These are phyloP conservation scores for Xylaria nigripes DNA, from an alignment of 495 filamentous ascomycete genomes.

Conservation along the genomic window DNA sequence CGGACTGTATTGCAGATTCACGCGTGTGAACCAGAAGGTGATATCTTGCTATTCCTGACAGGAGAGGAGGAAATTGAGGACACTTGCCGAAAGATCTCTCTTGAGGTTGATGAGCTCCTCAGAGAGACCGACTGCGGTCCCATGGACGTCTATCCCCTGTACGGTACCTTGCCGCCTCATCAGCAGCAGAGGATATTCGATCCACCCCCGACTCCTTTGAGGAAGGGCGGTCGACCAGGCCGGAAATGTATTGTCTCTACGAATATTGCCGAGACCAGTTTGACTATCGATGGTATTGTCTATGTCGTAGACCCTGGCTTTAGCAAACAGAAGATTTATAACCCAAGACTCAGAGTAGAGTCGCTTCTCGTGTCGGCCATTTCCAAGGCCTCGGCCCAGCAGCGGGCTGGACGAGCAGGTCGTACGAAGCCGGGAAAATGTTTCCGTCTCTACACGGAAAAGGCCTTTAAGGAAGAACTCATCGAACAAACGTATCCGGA, in stretches of 20 bases:
- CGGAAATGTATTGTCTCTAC: constrained; percentile 94
- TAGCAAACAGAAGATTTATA: constrained; percentile 99
- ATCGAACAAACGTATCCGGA: constrained; percentile 96
- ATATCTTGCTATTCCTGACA: constrained; percentile 92
- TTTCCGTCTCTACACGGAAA: constrained; percentile 94
- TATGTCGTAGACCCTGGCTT: constrained; percentile 99
- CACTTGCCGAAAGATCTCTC: constrained; percentile 77
- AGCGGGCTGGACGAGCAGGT: constrained; percentile 96
- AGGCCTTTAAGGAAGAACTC: constrained; percentile 94
- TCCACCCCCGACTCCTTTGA: constrained; percentile 64
- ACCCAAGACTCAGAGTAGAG: constrained; percentile 91
- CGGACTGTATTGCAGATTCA: constrained; percentile 96
- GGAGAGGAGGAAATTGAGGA: constrained; percentile 99
- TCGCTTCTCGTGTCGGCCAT: constrained; percentile 93
- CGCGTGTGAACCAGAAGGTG: constrained; percentile 82
- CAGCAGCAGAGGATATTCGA: constrained; percentile 97
- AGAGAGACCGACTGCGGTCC: constrained; percentile 86
- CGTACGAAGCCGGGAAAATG: constrained; percentile 97
- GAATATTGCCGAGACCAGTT: constrained; percentile 94
- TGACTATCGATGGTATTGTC: constrained; percentile 98
- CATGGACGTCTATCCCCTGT: constrained; percentile 83
- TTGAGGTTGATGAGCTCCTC: constrained; percentile 86
- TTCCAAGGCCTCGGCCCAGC: constrained; percentile 96
- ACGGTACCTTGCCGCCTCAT: constrained; percentile 82
- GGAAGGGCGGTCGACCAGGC: constrained; percentile 71